Evolutionary conservation across 1,139 yeast genomes (phyloP).

Genomic region (Blastobotrys apis): DNA sequence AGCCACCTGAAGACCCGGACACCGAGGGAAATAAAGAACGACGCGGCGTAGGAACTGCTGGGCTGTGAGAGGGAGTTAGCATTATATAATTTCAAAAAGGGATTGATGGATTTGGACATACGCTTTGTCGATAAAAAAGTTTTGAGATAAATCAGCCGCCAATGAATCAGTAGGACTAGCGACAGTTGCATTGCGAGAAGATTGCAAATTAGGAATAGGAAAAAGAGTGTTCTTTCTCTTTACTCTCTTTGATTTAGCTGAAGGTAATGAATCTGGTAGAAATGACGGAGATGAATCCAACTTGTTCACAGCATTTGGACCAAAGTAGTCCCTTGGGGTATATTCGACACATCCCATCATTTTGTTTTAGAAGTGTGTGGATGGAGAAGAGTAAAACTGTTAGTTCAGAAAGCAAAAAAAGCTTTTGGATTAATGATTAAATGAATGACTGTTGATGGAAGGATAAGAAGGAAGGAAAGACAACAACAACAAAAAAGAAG

Average conservation of each 20-base stretch:
- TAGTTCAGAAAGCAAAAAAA: neutral
- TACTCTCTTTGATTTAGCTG: conserved; percentile 17
- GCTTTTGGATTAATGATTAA: neutral
- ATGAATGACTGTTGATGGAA: neutral
- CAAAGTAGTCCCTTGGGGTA: conserved; percentile 10
- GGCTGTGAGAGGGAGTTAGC: conserved; percentile 5
- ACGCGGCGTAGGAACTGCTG: conserved; percentile 35
- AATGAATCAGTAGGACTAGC: conserved; percentile 42
- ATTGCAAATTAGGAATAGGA: conserved; percentile 17
- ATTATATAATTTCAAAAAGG: no score
- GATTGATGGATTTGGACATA: conserved; percentile 15
- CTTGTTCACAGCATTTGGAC: conserved; percentile 5
- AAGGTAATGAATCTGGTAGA: conserved; percentile 17
- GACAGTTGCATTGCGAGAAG: conserved; percentile 1
- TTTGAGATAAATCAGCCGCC: conserved; percentile 46
- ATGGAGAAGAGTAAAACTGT: neutral
- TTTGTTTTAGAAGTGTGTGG: neutral
- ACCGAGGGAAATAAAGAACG: conserved; percentile 29
- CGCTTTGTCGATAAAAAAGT: conserved; percentile 42
- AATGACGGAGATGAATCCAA: conserved; percentile 23
- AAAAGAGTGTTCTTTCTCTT: conserved; percentile 15
- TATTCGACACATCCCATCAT: conserved; percentile 4
- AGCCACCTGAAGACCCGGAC: neutral
- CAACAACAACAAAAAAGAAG: neutral
- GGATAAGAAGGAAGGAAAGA: no score